Evolutionary conservation across 352 stramenopile genomes (phyloP).

Genomic region (Globisporangium emineosum): DNA sequence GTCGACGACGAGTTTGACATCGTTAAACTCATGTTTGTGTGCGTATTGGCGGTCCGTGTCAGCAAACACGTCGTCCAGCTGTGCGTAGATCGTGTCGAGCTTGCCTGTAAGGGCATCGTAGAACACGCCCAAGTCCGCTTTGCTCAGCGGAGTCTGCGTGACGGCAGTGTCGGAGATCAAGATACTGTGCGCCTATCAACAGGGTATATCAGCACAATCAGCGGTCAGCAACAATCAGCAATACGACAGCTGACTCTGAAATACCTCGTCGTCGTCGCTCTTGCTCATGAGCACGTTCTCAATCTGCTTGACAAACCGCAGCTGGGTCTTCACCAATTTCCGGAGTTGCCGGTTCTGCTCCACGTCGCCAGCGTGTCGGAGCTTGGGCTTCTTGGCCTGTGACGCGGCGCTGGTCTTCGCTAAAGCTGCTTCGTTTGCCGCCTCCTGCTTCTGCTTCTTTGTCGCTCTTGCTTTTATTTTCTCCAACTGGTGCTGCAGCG

Average conservation of each 20-base stretch:
- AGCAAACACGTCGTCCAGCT: conserved; percentile 8
- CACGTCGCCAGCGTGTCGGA: background rate
- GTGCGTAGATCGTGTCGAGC: conserved; percentile 13
- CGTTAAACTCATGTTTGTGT: background rate
- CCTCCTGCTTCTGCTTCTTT: background rate
- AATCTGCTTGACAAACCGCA: background rate
- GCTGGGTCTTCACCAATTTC: background rate
- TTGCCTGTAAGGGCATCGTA: conserved; percentile 3
- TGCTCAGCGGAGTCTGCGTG: background rate
- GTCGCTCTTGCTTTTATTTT: background rate
- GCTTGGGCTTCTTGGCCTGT: no score
- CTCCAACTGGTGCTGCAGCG: conserved; percentile 1
- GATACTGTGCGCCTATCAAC: no score
- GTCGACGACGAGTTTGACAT: background rate
- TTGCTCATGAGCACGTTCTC: background rate
- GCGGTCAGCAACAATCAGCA: background rate
- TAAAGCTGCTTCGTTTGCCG: background rate
- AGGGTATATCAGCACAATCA: background rate
- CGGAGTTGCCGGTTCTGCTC: conserved; percentile 13
- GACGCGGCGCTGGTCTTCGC: no score
- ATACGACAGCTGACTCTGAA: no score
- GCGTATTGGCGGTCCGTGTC: background rate
- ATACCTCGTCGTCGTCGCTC: background rate
- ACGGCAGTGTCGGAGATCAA: background rate
- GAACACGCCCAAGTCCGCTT: conserved; percentile 6